Conservation (phyloP, 371 early-diverging fungal species). For the Smittium culicis region DNA sequence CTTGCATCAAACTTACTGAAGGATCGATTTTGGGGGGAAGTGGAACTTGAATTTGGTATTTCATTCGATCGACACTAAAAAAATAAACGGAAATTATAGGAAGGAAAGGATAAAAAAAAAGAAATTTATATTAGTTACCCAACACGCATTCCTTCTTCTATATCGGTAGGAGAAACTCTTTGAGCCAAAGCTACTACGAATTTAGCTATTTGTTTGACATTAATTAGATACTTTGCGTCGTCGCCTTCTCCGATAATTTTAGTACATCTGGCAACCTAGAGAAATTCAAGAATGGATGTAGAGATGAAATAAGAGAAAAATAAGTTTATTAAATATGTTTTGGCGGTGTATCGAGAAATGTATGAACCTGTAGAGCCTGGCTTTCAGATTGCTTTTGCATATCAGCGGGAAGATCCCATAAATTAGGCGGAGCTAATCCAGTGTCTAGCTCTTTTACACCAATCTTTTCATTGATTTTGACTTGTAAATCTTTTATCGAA, state of each 20-base stretch:
- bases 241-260: constrained; percentile 82
- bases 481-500: constrained; percentile 89
- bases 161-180: constrained; percentile 92
- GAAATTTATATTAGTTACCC: constrained; percentile 32
- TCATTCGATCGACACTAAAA: constrained; percentile 81
- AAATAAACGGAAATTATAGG: background rate
- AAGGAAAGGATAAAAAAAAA: background rate
- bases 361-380: constrained; percentile 76
- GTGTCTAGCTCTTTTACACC: constrained; percentile 99
- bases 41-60: constrained; percentile 99
- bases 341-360: constrained; percentile 26
- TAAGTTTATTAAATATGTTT: background rate
- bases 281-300: no score
- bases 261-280: constrained; percentile 88
- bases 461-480: constrained; percentile 93
- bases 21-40: constrained; percentile 99
- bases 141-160: constrained; percentile 99
- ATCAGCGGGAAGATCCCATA: constrained; percentile 99
- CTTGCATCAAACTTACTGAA: constrained; percentile 99
- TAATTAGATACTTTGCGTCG: constrained; percentile 92
- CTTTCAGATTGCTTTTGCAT: constrained; percentile 92
- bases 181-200: constrained; percentile 97
- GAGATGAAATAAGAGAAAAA: no score
- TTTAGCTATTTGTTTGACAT: constrained; percentile 98
- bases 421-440: constrained; percentile 96